Evolutionary conservation across 2,329 filamentous ascomycete genomes (phyloP), one percentile per base, ranked within the genome.

Genomic region (Volutella citrinella): DNA sequence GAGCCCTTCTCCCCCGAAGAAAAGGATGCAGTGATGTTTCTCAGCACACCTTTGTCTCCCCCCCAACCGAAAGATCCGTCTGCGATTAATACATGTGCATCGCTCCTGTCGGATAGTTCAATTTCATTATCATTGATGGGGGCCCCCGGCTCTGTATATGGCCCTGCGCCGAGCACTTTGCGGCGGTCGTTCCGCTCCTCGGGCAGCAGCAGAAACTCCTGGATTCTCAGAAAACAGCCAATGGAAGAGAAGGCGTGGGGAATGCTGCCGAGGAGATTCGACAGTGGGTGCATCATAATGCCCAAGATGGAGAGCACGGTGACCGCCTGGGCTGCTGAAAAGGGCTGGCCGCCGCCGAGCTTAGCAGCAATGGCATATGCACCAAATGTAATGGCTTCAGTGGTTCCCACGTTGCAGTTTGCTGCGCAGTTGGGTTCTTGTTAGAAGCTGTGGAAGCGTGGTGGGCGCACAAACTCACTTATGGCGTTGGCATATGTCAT

Each of bases 151-250:
- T n/a, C n/a, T n/a, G n/a, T n/a, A n/a, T n/a, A n/a, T n/a, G n/a
- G n/a, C n/a, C n/a, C n/a, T n/a, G 19, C 21, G 3, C 22, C 12
- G 8, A 35, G 27, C 10, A 58, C 39, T 6, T 41, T 34, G 2
- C 54, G 51, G 13, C 21, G 27, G 16, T 59, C 56, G 9, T 49
- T 13, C 15, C 46, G 39, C 22, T 59, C 55, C 1, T 49, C 34
- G n/a, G n/a, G n/a, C 0, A 53, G 34, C 1, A 43, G 22, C n/a
- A 58, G 27, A 10, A 59, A 59, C 3, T 56, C 53, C 4, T 60
- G 48, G 19, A 60, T 51, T n/a, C 56, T 32, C 28, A 45, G 51
- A 19, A 60, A 60, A 19, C 55, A 59, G 0, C 54, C 56, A 43
- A 59, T 43, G 1, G 46, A 46, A 1, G 48, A 43, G 11, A 57